These are phyloP conservation scores for Friedmanniomyces simplex DNA, from an alignment of 495 filamentous ascomycete species.

Conservation along the genomic window DNA sequence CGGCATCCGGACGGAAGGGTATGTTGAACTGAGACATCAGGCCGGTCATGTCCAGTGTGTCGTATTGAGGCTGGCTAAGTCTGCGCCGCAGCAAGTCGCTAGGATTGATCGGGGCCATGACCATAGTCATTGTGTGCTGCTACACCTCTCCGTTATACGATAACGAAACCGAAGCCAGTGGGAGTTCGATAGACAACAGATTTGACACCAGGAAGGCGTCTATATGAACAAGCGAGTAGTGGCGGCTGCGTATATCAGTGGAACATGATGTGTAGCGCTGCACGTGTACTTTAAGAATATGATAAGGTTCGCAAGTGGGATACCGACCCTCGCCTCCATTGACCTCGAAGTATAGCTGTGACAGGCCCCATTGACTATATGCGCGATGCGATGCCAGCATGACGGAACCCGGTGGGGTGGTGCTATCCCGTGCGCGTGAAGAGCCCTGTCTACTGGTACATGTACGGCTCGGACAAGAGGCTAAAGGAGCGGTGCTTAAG, in stretches of 20 bases:
- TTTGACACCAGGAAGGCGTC: no score
- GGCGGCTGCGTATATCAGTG: not conserved
- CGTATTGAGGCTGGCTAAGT: conserved; percentile 13
- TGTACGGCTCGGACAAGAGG: not conserved
- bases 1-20: conserved; percentile 8
- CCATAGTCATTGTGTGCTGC: not conserved
- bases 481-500: not conserved
- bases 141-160: no score
- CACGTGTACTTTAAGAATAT: not conserved
- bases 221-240: not conserved
- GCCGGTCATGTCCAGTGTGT: conserved; percentile 1
- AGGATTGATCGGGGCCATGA: not conserved
- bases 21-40: conserved; percentile 17
- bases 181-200: no score
- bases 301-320: not conserved
- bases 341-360: not conserved
- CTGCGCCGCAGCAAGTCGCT: conserved; percentile 12
- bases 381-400: not conserved
- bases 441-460: not conserved
- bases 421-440: not conserved
- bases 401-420: not conserved
- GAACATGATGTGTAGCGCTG: not conserved
- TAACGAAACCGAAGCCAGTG: no score
- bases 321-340: not conserved
- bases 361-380: not conserved